Evolutionary conservation across 192 early-diverging fungal species (phyloP).

Genomic region (Irineochytrium annulatum): DNA sequence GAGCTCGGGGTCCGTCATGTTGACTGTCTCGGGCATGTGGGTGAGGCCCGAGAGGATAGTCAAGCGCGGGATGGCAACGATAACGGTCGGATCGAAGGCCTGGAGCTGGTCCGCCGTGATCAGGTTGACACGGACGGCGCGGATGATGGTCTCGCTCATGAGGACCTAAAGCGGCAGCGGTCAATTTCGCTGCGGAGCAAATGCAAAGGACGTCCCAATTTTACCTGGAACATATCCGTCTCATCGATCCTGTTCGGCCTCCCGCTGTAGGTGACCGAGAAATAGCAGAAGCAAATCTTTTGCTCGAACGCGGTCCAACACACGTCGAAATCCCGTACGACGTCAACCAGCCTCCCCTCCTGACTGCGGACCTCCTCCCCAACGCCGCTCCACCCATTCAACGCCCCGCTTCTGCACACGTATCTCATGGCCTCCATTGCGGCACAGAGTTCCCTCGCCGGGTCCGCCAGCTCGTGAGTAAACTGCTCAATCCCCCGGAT

Average conservation of each 20-base stretch:
- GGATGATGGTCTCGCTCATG: slow-evolving; percentile 57
- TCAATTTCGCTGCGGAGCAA: background rate
- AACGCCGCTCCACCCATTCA: too few relatives aligned
- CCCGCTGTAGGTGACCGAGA: slow-evolving; percentile 47
- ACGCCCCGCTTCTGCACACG: slow-evolving; percentile 36
- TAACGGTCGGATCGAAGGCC: slow-evolving; percentile 53
- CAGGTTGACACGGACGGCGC: slow-evolving; percentile 26
- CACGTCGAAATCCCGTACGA: slow-evolving; percentile 60
- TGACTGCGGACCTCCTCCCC: too few relatives aligned
- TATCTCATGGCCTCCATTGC: slow-evolving; percentile 52
- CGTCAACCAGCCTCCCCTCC: slow-evolving; percentile 45
- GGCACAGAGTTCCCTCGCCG: slow-evolving; percentile 47
- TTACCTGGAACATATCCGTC: slow-evolving; percentile 50
- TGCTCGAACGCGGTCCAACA: slow-evolving; percentile 66
- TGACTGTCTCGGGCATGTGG: slow-evolving; percentile 50
- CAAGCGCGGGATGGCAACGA: slow-evolving; percentile 57
- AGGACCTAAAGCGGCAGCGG: slow-evolving; percentile 39
- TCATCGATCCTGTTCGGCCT: slow-evolving; percentile 38
- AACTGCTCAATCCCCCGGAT: slow-evolving; percentile 64
- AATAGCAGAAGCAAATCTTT: slow-evolving; percentile 68
- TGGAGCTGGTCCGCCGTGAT: slow-evolving; percentile 44
- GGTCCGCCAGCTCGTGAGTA: slow-evolving; percentile 48
- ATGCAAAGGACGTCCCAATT: slow-evolving; percentile 24
- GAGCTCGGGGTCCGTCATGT: slow-evolving; percentile 45
- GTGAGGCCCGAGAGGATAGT: slow-evolving; percentile 53